phyloP scores from a whole-genome alignment of 768 basidiomycete genomes.

The Tephrocybe sp. region DNA sequence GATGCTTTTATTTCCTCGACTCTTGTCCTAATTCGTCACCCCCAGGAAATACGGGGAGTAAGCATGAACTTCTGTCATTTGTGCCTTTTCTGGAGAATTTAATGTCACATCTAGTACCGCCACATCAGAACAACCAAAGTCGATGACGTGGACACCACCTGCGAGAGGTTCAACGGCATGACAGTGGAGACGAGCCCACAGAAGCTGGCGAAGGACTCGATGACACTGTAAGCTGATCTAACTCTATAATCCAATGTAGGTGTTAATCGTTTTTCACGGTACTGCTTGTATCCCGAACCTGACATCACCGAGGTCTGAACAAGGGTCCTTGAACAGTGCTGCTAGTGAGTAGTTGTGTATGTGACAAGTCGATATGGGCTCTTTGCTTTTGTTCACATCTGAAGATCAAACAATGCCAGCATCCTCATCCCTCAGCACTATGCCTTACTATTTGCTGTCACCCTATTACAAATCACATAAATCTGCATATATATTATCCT shows the following conservation, averaged over 20 bases:
- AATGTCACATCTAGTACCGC: slow-evolving; percentile 24
- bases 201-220: slow-evolving; percentile 30
- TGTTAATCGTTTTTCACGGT: not conserved
- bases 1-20: not conserved
- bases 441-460: too few relatives aligned
- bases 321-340: too few relatives aligned
- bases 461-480: too few relatives aligned
- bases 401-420: too few relatives aligned
- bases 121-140: slow-evolving; percentile 32
- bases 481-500: too few relatives aligned
- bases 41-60: slow-evolving; percentile 36
- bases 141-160: slow-evolving; percentile 29
- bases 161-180: slow-evolving; percentile 29
- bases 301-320: too few relatives aligned
- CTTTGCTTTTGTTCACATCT: too few relatives aligned
- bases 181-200: slow-evolving; percentile 28
- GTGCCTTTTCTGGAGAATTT: not conserved
- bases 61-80: slow-evolving; percentile 8
- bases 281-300: too few relatives aligned
- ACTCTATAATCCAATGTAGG: not conserved
- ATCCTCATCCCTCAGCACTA: too few relatives aligned
- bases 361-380: too few relatives aligned
- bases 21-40: not conserved
- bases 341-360: too few relatives aligned
- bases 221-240: slow-evolving; percentile 23